These are phyloP conservation scores for Musa troglodytarum DNA, from an alignment of 176 grass and related monocot genomes.

Conservation along the genomic window DNA sequence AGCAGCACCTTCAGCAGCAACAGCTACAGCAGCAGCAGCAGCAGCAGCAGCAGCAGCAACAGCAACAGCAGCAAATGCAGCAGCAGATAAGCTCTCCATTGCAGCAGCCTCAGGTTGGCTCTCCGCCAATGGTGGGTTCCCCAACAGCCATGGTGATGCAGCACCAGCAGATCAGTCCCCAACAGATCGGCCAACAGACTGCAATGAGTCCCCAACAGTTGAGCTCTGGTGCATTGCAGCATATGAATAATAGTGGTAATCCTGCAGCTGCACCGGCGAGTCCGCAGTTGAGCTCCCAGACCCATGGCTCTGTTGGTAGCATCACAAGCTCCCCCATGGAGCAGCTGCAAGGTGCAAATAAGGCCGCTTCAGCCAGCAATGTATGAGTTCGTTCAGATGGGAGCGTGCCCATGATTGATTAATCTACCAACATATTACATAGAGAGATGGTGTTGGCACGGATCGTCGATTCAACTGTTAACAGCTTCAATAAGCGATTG, in stretches of 20 bases:
- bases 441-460: too few species aligned
- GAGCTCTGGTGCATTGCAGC: constrained; percentile 66
- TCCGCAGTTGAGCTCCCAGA: constrained; percentile 91
- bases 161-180: constrained; percentile 72
- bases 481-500: too few species aligned
- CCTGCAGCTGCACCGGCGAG: constrained; percentile 64
- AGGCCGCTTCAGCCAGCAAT: constrained; percentile 39
- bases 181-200: constrained; percentile 57
- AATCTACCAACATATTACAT: too few species aligned
- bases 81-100: constrained; percentile 52
- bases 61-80: background rate
- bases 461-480: background rate
- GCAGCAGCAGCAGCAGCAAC: constrained; percentile 2
- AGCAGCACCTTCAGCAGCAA: constrained; percentile 13
- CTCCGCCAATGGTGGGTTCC: constrained; percentile 27
- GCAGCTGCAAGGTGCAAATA: constrained; percentile 81
- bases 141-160: constrained; percentile 54
- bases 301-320: constrained; percentile 72
- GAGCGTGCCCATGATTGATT: background rate
- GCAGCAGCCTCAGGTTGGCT: constrained; percentile 53
- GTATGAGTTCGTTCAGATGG: constrained; percentile 17
- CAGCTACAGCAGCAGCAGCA: constrained; percentile 37
- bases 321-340: constrained; percentile 91
- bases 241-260: constrained; percentile 40
- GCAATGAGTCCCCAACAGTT: constrained; percentile 76